phyloP scores from a whole-genome alignment of 805 yeast genomes.

The Metschnikowia bowlesiae region DNA sequence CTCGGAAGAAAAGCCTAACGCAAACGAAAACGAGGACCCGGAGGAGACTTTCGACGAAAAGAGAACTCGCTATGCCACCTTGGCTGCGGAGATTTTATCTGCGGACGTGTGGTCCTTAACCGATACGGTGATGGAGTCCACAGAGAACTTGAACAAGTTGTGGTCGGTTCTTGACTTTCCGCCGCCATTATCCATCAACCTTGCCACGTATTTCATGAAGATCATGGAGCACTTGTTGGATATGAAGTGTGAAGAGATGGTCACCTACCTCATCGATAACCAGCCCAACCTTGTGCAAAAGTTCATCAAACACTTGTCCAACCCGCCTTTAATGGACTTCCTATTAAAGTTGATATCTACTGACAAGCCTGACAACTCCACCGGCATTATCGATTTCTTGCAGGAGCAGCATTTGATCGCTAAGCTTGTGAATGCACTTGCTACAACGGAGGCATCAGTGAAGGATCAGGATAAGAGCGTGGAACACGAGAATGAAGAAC shows the following conservation, averaged over 20 bases:
- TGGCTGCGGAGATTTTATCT: conserved; percentile 81
- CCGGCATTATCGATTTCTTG: conserved; percentile 43
- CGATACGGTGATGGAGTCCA: conserved; percentile 79
- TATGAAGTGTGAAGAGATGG: conserved; percentile 47
- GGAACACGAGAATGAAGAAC: neutral
- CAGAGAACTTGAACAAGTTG: conserved; percentile 57
- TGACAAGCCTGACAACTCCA: conserved; percentile 44
- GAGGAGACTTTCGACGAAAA: conserved; percentile 28
- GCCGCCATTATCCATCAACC: conserved; percentile 60
- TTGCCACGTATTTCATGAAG: conserved; percentile 69
- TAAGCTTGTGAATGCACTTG: conserved; percentile 32
- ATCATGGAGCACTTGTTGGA: conserved; percentile 38
- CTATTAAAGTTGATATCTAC: conserved; percentile 41
- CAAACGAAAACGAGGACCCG: conserved; percentile 7
- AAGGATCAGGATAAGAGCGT: neutral
- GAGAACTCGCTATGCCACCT: conserved; percentile 33
- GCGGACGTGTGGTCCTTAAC: conserved; percentile 94
- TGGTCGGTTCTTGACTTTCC: conserved; percentile 77
- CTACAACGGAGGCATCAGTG: conserved; percentile 8
- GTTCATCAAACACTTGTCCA: conserved; percentile 40
- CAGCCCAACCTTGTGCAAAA: conserved; percentile 39
- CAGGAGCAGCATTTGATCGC: conserved; percentile 37
- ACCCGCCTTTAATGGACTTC: conserved; percentile 46
- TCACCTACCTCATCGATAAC: conserved; percentile 39
- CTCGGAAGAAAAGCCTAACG: conserved; percentile 5